Base-by-base conservation (phyloP, 2,329 filamentous ascomycete species). In the Epichloe uncinata region DNA sequence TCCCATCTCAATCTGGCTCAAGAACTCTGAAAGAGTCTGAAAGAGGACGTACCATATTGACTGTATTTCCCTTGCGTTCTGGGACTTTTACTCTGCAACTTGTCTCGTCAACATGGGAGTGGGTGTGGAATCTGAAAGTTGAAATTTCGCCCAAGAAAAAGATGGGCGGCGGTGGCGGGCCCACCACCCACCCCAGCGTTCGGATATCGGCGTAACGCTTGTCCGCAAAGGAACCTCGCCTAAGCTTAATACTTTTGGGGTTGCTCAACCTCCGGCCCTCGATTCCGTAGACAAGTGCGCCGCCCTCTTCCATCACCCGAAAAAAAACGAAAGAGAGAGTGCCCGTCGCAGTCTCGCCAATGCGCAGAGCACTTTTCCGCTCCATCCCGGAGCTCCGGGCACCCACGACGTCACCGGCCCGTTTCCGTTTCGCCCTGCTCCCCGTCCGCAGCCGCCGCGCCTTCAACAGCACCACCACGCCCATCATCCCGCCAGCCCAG, bases 331-430 rank as follows among this genome's bases (percentile, higher is more conserved):
- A 35, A n/a, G 33, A 45, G 33, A 45, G 46, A n/a, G 18, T 16
- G 45, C 46, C 42, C 36, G 8, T 16, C 40, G 18, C 58, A 50
- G 55, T 61, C 55, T 48, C 50, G 60, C 42, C 44, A 79, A n/a
- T 79, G 76, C 78, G 74, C 63, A 73, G 79, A 63, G 73, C 77
- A 55, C 68, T 85, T 54, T 72, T 83, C 57, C 77, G 78, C 70
- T 82, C 79, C 66, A 68, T 80, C 44, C 64, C 81, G 66, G 80
- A 82, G 71, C 72, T 81, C 48, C 73, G 76, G 58, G 66, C 70
- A 50, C 66, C 73, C 46, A 57, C 56, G 12, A 57, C 56, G 7
- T 38, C 49, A 15, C 5, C 35, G 15, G 15, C 57, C 42, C 53
- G 57, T 54, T 40, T 61, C 47, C n/a, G n/a, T n/a, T n/a, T n/a